phyloP scores from a whole-genome alignment of 2,329 filamentous ascomycete genomes.

The Chaetomiaceae sp. region DNA sequence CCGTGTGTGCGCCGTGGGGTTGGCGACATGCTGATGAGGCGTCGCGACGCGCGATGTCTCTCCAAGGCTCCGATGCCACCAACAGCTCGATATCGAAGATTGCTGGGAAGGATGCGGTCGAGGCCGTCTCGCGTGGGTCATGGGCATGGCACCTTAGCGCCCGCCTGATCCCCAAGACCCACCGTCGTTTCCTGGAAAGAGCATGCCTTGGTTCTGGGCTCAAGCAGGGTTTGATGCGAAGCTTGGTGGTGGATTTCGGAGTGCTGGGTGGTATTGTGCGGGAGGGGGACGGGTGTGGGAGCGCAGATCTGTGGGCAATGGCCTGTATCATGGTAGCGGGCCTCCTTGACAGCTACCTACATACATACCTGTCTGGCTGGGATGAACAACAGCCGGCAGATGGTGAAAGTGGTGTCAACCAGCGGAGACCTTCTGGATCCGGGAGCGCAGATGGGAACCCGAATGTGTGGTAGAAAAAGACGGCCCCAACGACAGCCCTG shows the following conservation, averaged over 20 bases:
- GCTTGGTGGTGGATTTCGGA: neutral
- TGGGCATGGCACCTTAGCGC: constrained; percentile 14
- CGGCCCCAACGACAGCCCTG: neutral
- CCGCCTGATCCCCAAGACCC: constrained; percentile 13
- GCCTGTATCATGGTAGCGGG: neutral
- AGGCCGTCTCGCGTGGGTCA: neutral
- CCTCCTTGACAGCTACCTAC: neutral
- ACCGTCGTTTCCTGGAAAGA: constrained; percentile 16
- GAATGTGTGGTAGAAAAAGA: neutral
- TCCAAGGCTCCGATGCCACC: neutral
- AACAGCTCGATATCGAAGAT: neutral
- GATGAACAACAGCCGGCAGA: constrained; percentile 9
- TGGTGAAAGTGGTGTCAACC: constrained; percentile 2
- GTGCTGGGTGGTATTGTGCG: constrained; percentile 5
- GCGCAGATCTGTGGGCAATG: constrained; percentile 9
- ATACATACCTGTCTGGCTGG: neutral
- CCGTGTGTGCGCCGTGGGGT: too few species aligned
- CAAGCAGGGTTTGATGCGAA: neutral
- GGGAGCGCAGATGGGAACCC: neutral
- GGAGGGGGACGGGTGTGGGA: constrained; percentile 13
- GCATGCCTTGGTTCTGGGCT: constrained; percentile 21
- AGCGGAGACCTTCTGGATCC: neutral
- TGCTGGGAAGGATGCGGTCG: neutral
- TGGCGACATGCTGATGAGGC: too few species aligned
- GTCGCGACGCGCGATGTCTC: too few species aligned